Base-by-base conservation (phyloP, 768 basidiomycete genomes). In the Porphyrellus cyaneotinctus region DNA sequence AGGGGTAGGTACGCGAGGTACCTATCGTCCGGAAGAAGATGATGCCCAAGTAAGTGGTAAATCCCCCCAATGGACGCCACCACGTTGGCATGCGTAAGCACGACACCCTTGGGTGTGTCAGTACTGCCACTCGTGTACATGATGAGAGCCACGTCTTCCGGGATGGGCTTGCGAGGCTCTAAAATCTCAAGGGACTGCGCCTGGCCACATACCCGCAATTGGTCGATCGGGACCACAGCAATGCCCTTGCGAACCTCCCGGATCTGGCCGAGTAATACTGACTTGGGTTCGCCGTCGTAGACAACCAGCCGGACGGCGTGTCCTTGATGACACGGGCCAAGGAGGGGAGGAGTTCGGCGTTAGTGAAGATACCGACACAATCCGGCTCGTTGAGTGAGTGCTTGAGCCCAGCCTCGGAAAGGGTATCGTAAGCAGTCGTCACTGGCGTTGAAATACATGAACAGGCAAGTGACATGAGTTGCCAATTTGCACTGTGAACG, bases 371-470 rank as follows among this genome's bases (percentile, higher is more conserved):
- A 53, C 84, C 88, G 23, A 83, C 77, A 58, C 88, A 93, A 42
- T 85, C 75, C 4, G 95, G 91, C 63, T 91, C 87, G 68, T 91
- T 88, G 54, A 98, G 81, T 0, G 95, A 93, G 69, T 98, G 94
- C 1, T 84, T 74, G 18, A 99, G 82, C 47, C 95, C 93, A 1
- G 81, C 75, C 65, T 89, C 87, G 48, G 97, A 95, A 22, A 98
- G 86, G 2, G 92, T 95, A 65, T 97, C 95, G 71, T 99, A 98
- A 0, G 95, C 94, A 2, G 97, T 98, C 1, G 92, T 94, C 59
- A 97, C 90, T 9, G 87, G 79, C 3, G 85, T 84, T 7, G 85
- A 83, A 52, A 94, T 88, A 14, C 80, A 77, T 0, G 82, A 78
- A 65, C 92, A 97, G 0, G 83, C 91, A 64, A 92, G 85, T 0